Evolutionary conservation across 331 rosid species (phyloP), one percentile per base, ranked within the genome.

Genomic region (Ulmus americana): DNA sequence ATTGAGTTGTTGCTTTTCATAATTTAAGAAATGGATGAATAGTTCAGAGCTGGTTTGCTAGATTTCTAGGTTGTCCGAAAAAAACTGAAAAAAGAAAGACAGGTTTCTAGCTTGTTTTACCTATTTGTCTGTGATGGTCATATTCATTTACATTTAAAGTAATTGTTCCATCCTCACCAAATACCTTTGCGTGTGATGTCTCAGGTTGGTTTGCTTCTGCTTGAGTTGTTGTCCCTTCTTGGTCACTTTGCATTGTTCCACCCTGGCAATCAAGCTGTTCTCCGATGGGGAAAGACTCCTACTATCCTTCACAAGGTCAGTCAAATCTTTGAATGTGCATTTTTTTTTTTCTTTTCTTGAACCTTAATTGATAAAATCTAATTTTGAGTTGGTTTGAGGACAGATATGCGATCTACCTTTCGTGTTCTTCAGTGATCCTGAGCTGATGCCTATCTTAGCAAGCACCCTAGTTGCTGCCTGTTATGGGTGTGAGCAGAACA

Each of bases 351-450:
- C 1, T 20, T 55, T 63, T 63, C 67, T 70, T 55, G 46, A 57
- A 54, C 6, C 55, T 51, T 68, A 63, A 59, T 70, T 4, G 6
- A 57, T 72, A 57, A 71, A 59, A 59, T 60, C 82, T 88, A 61
- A 86, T 71, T 9, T 46, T 76, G 77, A 72, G 64, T 68, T 68
- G 62, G 73, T 66, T 54, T 39, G 45, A 22, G 49, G 38, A 60
- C 96, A 92, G 98, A 87, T 92, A 54, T 92, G 98, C 65, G 98
- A 92, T 83, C 79, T 92, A 41, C 98, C 98, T 2, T 92, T 92
- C 1, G 80, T 83, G 53, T 89, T 92, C 98, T 92, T 92, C 84
- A 92, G 97, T 49, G 98, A 92, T 77, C 91, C 98, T 0, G 95
- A 89, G 73, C 83, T 92, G 83, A 92, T 92, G 98, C 98, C 98